Percentiles rank a stretch among this genome's conserved stretches.
phyloP scores from a whole-genome alignment of 2,329 filamentous ascomycete species.

The Pseudogymnoascus verrucosus region DNA sequence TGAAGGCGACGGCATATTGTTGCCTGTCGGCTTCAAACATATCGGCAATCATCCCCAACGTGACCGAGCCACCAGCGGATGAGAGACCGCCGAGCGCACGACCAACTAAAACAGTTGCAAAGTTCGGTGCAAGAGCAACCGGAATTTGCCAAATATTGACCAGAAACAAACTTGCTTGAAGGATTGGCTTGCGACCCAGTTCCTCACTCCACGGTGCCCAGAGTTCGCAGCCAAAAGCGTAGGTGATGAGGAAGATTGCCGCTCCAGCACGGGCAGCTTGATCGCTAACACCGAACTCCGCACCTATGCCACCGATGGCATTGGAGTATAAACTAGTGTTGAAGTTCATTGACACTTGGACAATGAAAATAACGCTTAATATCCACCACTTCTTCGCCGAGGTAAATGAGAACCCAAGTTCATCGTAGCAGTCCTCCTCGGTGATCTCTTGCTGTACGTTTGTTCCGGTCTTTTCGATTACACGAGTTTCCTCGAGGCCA shows the following conservation, averaged over 20 bases:
- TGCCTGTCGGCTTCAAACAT: slow-evolving; percentile 63
- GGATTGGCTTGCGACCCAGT: slow-evolving; percentile 65
- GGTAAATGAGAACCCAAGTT: slow-evolving; percentile 57
- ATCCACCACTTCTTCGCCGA: slow-evolving; percentile 63
- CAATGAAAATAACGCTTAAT: slow-evolving; percentile 63
- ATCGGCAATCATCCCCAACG: slow-evolving; percentile 67
- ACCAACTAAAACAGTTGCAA: slow-evolving; percentile 61
- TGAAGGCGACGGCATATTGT: slow-evolving; percentile 68
- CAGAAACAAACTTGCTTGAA: slow-evolving; percentile 64
- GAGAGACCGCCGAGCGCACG: slow-evolving; percentile 62
- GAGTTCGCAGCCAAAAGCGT: slow-evolving; percentile 79
- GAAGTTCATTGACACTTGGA: slow-evolving; percentile 73
- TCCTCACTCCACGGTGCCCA: slow-evolving; percentile 88
- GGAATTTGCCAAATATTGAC: slow-evolving; percentile 73
- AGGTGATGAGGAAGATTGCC: slow-evolving; percentile 69
- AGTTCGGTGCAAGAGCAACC: slow-evolving; percentile 66
- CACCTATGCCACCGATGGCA: slow-evolving; percentile 53
- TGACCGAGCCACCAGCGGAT: slow-evolving; percentile 65
- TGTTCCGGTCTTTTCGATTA: slow-evolving; percentile 9
- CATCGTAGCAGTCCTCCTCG: slow-evolving; percentile 54
- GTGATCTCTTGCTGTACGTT: slow-evolving; percentile 32
- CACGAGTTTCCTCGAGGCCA: background rate
- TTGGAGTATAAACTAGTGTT: slow-evolving; percentile 70
- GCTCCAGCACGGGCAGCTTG: slow-evolving; percentile 66
- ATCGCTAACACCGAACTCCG: slow-evolving; percentile 59